Percentiles rank a stretch among this genome's conserved stretches.
Conservation (phyloP, 2,329 filamentous ascomycete species). For the Neocatenulostroma microsporum region DNA sequence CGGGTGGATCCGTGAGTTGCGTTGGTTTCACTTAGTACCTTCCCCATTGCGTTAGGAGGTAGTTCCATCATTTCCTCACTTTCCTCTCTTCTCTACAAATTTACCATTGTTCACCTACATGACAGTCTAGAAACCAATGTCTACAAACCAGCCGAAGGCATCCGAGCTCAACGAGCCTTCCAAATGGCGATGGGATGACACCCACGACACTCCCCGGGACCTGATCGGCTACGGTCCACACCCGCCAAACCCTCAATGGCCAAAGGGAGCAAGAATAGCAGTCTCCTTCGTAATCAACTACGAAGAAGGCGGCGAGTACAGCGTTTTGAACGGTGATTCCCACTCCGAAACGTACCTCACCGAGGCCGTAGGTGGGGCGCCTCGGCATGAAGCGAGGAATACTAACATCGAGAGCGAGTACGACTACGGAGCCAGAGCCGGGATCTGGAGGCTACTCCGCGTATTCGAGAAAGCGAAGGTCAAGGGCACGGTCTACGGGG, state of each 20-base stretch:
- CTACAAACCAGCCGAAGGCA: too few species aligned
- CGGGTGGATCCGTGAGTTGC: too few species aligned
- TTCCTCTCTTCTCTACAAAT: too few species aligned
- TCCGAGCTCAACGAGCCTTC: too few species aligned
- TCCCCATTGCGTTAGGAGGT: too few species aligned
- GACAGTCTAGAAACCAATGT: too few species aligned
- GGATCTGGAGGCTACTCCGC: slow-evolving; percentile 41
- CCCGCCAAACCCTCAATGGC: slow-evolving; percentile 27
- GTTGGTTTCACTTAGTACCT: too few species aligned
- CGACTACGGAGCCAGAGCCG: slow-evolving; percentile 42
- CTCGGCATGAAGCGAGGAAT: not conserved
- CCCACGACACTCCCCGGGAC: slow-evolving; percentile 1
- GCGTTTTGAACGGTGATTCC: slow-evolving; percentile 29
- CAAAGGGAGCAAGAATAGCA: slow-evolving; percentile 35
- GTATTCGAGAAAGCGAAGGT: slow-evolving; percentile 40
- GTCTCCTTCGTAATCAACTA: slow-evolving; percentile 38
- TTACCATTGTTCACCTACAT: too few species aligned
- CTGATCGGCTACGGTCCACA: slow-evolving; percentile 3
- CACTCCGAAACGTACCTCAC: slow-evolving; percentile 26
- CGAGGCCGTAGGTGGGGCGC: not conserved
- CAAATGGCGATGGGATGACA: slow-evolving; percentile 1
- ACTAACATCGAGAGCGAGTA: slow-evolving; percentile 30
- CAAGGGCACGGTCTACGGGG: slow-evolving; percentile 44
- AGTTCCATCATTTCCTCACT: too few species aligned
- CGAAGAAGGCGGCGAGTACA: slow-evolving; percentile 30